phyloP scores from a whole-genome alignment of 106 monocot genomes.

The Dendrobium officinale region DNA sequence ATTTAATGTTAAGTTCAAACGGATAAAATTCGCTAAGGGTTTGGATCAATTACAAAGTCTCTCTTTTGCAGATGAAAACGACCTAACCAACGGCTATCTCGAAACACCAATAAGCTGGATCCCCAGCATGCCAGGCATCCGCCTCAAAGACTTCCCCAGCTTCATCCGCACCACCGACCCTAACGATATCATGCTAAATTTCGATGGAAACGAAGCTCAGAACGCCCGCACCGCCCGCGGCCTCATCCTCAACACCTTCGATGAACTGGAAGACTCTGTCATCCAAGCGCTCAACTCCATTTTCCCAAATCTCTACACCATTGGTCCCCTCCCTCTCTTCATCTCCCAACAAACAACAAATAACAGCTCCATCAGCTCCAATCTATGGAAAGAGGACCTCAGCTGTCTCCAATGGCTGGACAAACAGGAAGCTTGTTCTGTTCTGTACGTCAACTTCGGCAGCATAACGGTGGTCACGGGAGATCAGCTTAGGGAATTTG shows the following conservation, averaged over 20 bases:
- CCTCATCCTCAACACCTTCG: constrained; percentile 66
- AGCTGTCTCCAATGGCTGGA: neutral
- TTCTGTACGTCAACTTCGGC: constrained; percentile 6
- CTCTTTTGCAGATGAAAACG: constrained; percentile 36
- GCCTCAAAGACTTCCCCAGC: constrained; percentile 50
- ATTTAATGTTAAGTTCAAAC: no score
- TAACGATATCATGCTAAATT: constrained; percentile 35
- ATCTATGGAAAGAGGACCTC: neutral
- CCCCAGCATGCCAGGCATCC: constrained; percentile 44
- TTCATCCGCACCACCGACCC: constrained; percentile 56
- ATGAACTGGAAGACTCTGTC: constrained; percentile 39
- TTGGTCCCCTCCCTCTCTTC: constrained; percentile 38
- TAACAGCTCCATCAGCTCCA: neutral
- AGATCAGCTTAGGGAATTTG: constrained; percentile 15
- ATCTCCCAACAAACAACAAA: neutral
- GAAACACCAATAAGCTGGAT: constrained; percentile 58
- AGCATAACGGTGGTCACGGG: constrained; percentile 20
- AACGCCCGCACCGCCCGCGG: constrained; percentile 33
- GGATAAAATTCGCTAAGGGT: no score
- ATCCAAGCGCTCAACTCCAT: constrained; percentile 25
- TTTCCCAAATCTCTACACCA: constrained; percentile 48
- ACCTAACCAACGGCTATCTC: constrained; percentile 51
- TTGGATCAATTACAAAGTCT: neutral
- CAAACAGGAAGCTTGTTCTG: neutral
- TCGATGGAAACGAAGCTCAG: constrained; percentile 42